Percentiles rank a stretch among this genome's conserved stretches.
phyloP scores from a whole-genome alignment of 371 early-diverging fungal species.

The Syncephalastrum monosporum region DNA sequence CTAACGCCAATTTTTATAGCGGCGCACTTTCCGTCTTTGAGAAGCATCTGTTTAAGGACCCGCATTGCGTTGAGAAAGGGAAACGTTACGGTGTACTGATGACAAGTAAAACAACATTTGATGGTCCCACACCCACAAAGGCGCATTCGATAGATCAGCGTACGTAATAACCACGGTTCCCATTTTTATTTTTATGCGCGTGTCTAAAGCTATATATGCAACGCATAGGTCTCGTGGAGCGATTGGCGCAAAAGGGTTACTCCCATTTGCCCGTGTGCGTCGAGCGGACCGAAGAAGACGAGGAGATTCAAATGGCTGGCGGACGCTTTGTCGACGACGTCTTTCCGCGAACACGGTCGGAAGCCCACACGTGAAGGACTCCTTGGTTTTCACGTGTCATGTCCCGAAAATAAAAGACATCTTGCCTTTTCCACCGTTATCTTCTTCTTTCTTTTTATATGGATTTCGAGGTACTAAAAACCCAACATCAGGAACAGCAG shows the following conservation, averaged over 20 bases:
- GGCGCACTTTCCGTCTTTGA: conserved; percentile 28
- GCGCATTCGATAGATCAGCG: conserved; percentile 16
- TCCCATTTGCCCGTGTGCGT: conserved; percentile 18
- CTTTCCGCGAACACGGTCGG: conserved; percentile 7
- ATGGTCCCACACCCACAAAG: conserved; percentile 15
- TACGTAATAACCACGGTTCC: not conserved
- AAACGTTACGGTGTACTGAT: conserved; percentile 22
- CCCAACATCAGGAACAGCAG: conserved; percentile 8
- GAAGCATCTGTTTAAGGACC: conserved; percentile 18
- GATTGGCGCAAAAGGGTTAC: conserved; percentile 12
- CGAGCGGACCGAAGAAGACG: conserved; percentile 15
- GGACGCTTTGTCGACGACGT: conserved; percentile 7
- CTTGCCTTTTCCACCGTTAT: conserved; percentile 2
- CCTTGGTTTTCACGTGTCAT: conserved; percentile 7
- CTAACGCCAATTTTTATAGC: conserved; percentile 6
- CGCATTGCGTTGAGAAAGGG: conserved; percentile 10
- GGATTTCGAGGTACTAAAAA: not conserved
- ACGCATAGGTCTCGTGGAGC: conserved; percentile 2
- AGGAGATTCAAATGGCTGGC: conserved; percentile 16
- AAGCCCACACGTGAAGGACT: conserved; percentile 9
- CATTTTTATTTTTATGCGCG: not conserved
- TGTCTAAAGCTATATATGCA: too few species aligned
- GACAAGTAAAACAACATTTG: conserved; percentile 23
- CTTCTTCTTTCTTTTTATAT: conserved; percentile 6
- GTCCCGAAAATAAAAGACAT: conserved; percentile 8